These are phyloP conservation scores for Fusarium poae DNA, from an alignment of 2,329 filamentous ascomycete genomes.

Conservation along the genomic window DNA sequence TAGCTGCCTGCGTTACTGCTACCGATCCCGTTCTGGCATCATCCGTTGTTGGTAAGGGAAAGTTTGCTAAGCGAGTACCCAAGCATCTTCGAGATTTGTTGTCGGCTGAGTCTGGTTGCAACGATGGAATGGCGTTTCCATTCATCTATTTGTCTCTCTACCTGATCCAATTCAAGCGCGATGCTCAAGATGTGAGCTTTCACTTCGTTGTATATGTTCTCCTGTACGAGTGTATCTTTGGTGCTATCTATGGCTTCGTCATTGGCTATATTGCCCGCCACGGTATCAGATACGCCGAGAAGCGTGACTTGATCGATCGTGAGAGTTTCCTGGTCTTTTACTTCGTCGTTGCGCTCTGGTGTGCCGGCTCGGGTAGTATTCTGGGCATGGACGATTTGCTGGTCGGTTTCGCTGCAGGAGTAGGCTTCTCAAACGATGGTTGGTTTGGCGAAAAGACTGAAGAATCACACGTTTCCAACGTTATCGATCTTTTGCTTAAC, in stretches of 20 bases:
- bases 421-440: conserved; percentile 99
- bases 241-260: conserved; percentile 86
- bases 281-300: conserved; percentile 88
- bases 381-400: conserved; percentile 93
- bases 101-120: conserved; percentile 97
- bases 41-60: conserved; percentile 98
- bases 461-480: conserved; percentile 98
- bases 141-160: conserved; percentile 96
- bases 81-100: conserved; percentile 96
- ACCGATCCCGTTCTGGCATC: conserved; percentile 97
- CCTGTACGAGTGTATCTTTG: conserved; percentile 95
- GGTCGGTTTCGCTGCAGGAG: conserved; percentile 93
- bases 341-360: conserved; percentile 95
- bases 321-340: conserved; percentile 99
- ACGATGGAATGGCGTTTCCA: conserved; percentile 99
- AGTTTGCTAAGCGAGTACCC: conserved; percentile 96
- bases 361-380: conserved; percentile 91
- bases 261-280: conserved; percentile 93
- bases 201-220: conserved; percentile 93
- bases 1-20: conserved; percentile 94
- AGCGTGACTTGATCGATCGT: conserved; percentile 87
- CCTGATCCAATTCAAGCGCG: conserved; percentile 82
- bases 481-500: conserved; percentile 97
- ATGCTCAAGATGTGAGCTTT: conserved; percentile 76
- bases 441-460: conserved; percentile 99